Base-by-base conservation (phyloP, 2,329 filamentous ascomycete genomes). In the Stachybotrys elegans region DNA sequence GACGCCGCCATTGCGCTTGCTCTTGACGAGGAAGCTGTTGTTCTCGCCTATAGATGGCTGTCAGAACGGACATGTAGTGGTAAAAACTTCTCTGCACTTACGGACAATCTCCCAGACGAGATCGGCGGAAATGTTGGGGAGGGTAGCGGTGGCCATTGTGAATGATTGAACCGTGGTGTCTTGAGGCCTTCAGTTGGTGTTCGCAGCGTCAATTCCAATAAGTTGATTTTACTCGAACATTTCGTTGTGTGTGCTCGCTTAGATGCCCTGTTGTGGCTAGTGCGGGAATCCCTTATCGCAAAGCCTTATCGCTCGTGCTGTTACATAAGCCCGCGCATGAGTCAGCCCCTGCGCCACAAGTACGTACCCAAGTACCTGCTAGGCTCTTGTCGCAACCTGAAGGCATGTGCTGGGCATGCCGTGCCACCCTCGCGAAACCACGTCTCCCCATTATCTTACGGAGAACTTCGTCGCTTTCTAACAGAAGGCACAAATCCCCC, bases 21-120 rank as follows among this genome's bases (percentile, higher is more conserved):
- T 86, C 86, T 95, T 95, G 69, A 92, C 87, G 68, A 95, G 84
- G 81, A 78, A 95, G 68, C 88, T 75, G 77, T 94, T 95, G 76
- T 89, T 83, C 76, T 74, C 75, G 75, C 90, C 91, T 96, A 65
- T 51, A 55, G 55, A 41, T 12, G 25, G 53, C 43, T 50, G 43
- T 36, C 37, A 14, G 25, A 34, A n/a, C 20, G 22, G 8, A 6
- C 3, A 39, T 39, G 12, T 25, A 31, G 32, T 36, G 14, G 22
- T 21, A 13, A 29, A 25, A 20, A 31, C 16, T 39, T 21, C 49
- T 40, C 16, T 48, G 86, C 82, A 90, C 90, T 72, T 84, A 96
- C 91, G 88, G 79, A 85, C 84, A 71, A 94, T 76, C 81, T 92
- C 86, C 92, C 92, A 97, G 79, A 95, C 76, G 62, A 96, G 80